Percentiles rank a stretch among this genome's conserved stretches.
Evolutionary conservation across 2,329 filamentous ascomycete species (phyloP).

Genomic region (Thielaviopsis musarum): DNA sequence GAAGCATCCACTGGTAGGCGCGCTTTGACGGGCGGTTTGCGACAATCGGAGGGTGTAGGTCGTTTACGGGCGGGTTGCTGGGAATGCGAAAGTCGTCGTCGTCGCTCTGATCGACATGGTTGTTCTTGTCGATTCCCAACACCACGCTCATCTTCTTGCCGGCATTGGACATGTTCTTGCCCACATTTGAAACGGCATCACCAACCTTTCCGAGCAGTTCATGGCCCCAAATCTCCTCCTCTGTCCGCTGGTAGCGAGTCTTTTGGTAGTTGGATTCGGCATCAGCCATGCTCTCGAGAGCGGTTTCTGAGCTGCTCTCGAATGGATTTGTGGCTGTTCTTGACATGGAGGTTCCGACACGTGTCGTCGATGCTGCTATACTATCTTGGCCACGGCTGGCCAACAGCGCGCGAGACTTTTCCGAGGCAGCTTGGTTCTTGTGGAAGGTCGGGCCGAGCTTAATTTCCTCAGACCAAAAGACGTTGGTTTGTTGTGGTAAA

Average conservation of each 20-base stretch:
- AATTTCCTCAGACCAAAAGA: constrained; percentile 80
- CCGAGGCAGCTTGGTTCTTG: constrained; percentile 30
- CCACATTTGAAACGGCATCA: constrained; percentile 11
- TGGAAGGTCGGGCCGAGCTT: constrained; percentile 59
- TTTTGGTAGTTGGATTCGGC: constrained; percentile 10
- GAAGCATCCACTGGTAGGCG: constrained; percentile 79
- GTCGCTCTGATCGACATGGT: constrained; percentile 32
- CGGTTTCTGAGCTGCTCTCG: constrained; percentile 11
- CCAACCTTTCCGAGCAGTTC: constrained; percentile 23
- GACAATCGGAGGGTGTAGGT: constrained; percentile 71
- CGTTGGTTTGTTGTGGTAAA: constrained; percentile 70
- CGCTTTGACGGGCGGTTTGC: constrained; percentile 54
- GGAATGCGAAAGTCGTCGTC: constrained; percentile 43
- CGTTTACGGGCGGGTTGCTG: constrained; percentile 61
- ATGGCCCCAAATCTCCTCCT: constrained; percentile 71
- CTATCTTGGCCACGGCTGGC: constrained; percentile 11
- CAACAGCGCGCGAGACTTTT: constrained; percentile 11
- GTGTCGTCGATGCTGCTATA: constrained; percentile 5
- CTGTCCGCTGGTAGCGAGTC: constrained; percentile 68
- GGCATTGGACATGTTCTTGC: constrained; percentile 28
- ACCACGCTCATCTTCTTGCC: constrained; percentile 36
- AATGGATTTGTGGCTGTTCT: constrained; percentile 4
- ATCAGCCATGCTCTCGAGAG: constrained; percentile 8
- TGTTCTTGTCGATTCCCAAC: constrained; percentile 33
- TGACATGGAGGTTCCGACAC: constrained; percentile 50